Evolutionary conservation across 345 rosid species (phyloP).

Genomic region (Citrus australasica): DNA sequence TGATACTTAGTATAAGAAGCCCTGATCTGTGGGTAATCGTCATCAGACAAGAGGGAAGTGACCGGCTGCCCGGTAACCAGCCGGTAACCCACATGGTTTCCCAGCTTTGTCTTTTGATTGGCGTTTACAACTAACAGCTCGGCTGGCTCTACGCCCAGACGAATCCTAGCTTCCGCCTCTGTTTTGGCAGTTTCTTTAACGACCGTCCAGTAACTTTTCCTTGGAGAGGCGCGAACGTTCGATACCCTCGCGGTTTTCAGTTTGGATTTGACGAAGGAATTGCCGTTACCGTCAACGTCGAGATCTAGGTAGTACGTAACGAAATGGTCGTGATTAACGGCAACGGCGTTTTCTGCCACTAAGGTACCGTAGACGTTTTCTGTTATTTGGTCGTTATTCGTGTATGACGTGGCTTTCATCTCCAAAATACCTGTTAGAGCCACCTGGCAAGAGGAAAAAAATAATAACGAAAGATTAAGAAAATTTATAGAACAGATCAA

Average conservation of each 20-base stretch:
- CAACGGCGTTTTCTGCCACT: conserved; percentile 64
- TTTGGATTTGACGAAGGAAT: conserved; percentile 71
- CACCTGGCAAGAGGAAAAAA: conserved; percentile 35
- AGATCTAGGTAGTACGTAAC: conserved; percentile 75
- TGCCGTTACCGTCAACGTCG: conserved; percentile 61
- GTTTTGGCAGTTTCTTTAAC: conserved; percentile 57
- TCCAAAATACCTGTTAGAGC: conserved; percentile 59
- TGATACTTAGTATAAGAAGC: conserved; percentile 58
- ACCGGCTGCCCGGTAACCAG: conserved; percentile 47
- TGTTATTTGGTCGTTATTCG: conserved; percentile 40
- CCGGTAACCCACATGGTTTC: conserved; percentile 66
- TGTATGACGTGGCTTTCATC: conserved; percentile 51
- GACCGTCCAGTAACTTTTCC: conserved; percentile 74
- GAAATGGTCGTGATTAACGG: conserved; percentile 73
- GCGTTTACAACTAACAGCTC: conserved; percentile 65
- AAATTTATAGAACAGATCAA: background rate
- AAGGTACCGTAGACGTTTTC: conserved; percentile 48
- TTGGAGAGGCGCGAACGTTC: conserved; percentile 29
- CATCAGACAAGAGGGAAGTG: conserved; percentile 44
- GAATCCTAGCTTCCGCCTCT: conserved; percentile 57
- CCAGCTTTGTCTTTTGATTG: conserved; percentile 51
- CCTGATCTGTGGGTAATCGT: conserved; percentile 69
- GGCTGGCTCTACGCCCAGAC: conserved; percentile 47
- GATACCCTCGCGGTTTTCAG: conserved; percentile 33
- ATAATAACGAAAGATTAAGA: background rate